phyloP scores from a whole-genome alignment of 2,329 filamentous ascomycete genomes.

The Neurospora sp. region DNA sequence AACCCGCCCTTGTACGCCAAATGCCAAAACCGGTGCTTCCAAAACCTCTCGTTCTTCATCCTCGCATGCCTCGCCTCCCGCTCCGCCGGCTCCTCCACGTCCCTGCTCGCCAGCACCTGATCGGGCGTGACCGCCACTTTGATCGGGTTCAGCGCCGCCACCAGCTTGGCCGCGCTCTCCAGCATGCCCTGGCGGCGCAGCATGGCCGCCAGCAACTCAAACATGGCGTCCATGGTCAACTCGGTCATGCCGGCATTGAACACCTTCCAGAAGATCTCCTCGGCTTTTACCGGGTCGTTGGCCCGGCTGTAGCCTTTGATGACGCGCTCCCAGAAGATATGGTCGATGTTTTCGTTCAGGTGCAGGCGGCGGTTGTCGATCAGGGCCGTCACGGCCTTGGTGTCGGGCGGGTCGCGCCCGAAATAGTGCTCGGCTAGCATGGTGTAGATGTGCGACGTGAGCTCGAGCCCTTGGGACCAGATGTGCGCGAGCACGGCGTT shows the following conservation, averaged over 20 bases:
- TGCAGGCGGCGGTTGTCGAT: conserved; percentile 45
- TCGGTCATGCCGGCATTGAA: conserved; percentile 26
- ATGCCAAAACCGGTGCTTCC: conserved; percentile 41
- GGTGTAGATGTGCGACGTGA: conserved; percentile 61
- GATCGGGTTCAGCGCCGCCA: conserved; percentile 18
- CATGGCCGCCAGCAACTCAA: conserved; percentile 29
- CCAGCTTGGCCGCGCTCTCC: conserved; percentile 18
- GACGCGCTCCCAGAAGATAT: conserved; percentile 59
- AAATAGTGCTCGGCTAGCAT: conserved; percentile 63
- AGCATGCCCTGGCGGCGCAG: conserved; percentile 11
- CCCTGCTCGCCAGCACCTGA: not conserved
- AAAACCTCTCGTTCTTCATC: conserved; percentile 24
- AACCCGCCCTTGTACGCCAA: conserved; percentile 32
- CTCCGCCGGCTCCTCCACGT: conserved; percentile 9
- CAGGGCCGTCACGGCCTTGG: conserved; percentile 48
- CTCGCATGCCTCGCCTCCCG: conserved; percentile 2
- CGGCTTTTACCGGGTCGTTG: conserved; percentile 39
- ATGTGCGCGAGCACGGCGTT: conserved; percentile 55
- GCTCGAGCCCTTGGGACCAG: conserved; percentile 37
- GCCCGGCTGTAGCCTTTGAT: conserved; percentile 54
- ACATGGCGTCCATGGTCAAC: conserved; percentile 33
- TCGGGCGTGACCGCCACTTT: conserved; percentile 7
- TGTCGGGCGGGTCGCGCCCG: conserved; percentile 43
- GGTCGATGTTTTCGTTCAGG: conserved; percentile 33
- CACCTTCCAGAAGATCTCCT: conserved; percentile 38